Evolutionary conservation across 495 filamentous ascomycete genomes (phyloP).

Genomic region (Hypoxylon crocopeplum): DNA sequence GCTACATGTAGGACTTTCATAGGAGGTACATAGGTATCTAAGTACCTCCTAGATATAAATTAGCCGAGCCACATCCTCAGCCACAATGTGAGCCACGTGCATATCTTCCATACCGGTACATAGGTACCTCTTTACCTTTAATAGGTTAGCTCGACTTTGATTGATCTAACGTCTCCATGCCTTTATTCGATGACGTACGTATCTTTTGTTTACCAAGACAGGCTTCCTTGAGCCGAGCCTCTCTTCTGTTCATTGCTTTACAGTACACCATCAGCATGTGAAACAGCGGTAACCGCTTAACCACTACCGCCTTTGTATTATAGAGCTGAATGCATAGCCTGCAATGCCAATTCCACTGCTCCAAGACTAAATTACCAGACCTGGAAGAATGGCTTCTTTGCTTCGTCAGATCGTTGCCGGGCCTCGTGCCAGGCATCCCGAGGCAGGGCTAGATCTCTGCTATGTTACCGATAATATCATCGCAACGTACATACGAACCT

Average conservation of each 20-base stretch:
- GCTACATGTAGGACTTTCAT: too few relatives aligned
- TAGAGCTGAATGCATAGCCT: neutral
- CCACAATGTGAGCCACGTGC: too few relatives aligned
- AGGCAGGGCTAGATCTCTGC: conserved; percentile 91
- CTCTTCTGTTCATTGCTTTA: neutral
- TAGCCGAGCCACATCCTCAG: too few relatives aligned
- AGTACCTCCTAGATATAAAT: too few relatives aligned
- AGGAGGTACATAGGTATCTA: too few relatives aligned
- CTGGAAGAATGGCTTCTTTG: conserved; percentile 55
- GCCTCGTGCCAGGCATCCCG: conserved; percentile 80
- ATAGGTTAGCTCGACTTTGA: too few relatives aligned
- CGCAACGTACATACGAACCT: conserved; percentile 58
- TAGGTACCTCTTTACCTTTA: too few relatives aligned
- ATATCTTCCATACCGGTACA: too few relatives aligned
- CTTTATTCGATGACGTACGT: conserved; percentile 3
- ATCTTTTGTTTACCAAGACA: neutral
- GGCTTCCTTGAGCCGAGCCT: neutral
- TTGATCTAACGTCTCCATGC: neutral
- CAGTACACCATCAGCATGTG: neutral
- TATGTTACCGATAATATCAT: conserved; percentile 86
- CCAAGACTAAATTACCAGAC: neutral
- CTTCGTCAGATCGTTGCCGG: conserved; percentile 70
- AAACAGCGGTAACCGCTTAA: neutral
- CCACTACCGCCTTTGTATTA: neutral
- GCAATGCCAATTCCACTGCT: neutral